Base-by-base conservation (phyloP, 768 basidiomycete species). In the Russula foetens region DNA sequence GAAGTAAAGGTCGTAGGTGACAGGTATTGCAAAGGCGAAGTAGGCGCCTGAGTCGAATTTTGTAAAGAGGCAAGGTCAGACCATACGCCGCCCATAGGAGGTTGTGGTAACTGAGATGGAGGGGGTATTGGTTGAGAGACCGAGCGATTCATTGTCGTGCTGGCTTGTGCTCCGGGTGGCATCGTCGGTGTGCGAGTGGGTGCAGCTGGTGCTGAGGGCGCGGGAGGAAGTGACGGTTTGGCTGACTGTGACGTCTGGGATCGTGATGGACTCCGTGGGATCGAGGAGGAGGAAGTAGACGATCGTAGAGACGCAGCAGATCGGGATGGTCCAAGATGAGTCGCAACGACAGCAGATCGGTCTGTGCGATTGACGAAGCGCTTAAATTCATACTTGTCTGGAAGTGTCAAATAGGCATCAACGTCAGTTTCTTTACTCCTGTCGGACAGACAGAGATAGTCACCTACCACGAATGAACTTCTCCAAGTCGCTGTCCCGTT, bases 401-500 rank as follows among this genome's bases (percentile, higher is more conserved):
- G 21, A 29, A 56, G 4, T 12, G 23, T 26, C 8, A 41, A 24
- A n/a, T 19, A 41, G 65, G n/a, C 58, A 57, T 7, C 24, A 2
- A 45, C 24, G 49, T 51, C 29, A 49, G 48, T 17, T 35, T n/a
- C n/a, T n/a, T n/a, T n/a, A n/a, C n/a, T n/a, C 41, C 26, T 58
- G 46, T 21, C 28, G 38, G 50, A 14, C 17, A 5, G 21, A 26
- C 6, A 19, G 48, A 26, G 48, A 56, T n/a, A n/a, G n/a, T 59
- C 72, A 77, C 81, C 73, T 75, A 89, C 90, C 78, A 60, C 95
- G 83, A 62, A 98, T 94, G 75, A 84, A 97, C 68, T 83, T 85
- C 72, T 98, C 95, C 46, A 98, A 80, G 62, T 98, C 94, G 49
- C 88, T 87, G 69, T 96, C 92, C 31, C 93, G 79, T 67, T 90